Percentiles rank a stretch among this genome's conserved stretches.
Evolutionary conservation across 2,329 filamentous ascomycete species (phyloP).

Genomic region (Clonostachys sp.): DNA sequence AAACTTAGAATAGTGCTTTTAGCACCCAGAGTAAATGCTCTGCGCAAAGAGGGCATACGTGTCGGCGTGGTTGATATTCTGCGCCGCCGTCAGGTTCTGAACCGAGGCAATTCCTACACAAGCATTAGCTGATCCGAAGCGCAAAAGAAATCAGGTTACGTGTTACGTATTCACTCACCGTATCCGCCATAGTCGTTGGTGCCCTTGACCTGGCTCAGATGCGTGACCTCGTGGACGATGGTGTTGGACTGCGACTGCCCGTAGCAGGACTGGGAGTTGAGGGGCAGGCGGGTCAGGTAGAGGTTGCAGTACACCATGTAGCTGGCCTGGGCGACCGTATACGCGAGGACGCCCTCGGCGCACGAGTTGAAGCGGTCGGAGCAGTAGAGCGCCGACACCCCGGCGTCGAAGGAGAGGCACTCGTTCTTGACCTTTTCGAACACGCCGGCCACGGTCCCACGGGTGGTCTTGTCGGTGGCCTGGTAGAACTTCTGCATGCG

Average conservation of each 20-base stretch:
- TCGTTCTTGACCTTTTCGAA: constrained; percentile 46
- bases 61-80: constrained; percentile 61
- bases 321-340: constrained; percentile 38
- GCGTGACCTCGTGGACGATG: constrained; percentile 61
- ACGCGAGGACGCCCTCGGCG: constrained; percentile 41
- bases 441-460: constrained; percentile 45
- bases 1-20: too few species aligned
- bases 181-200: constrained; percentile 55
- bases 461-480: constrained; percentile 36
- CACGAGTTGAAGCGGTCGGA: not conserved
- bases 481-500: constrained; percentile 63
- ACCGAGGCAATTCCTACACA: constrained; percentile 30
- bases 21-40: constrained; percentile 15
- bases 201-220: constrained; percentile 51
- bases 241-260: constrained; percentile 62
- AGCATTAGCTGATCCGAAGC: too few species aligned
- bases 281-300: constrained; percentile 49
- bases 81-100: constrained; percentile 32
- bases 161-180: too few species aligned
- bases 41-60: constrained; percentile 39
- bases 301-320: constrained; percentile 35
- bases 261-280: constrained; percentile 48
- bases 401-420: constrained; percentile 27
- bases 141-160: too few species aligned
- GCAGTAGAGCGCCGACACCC: not conserved